These are phyloP conservation scores for Ganoderma lucidum DNA, from an alignment of 1,284 basidiomycete species.

Conservation along the genomic window DNA sequence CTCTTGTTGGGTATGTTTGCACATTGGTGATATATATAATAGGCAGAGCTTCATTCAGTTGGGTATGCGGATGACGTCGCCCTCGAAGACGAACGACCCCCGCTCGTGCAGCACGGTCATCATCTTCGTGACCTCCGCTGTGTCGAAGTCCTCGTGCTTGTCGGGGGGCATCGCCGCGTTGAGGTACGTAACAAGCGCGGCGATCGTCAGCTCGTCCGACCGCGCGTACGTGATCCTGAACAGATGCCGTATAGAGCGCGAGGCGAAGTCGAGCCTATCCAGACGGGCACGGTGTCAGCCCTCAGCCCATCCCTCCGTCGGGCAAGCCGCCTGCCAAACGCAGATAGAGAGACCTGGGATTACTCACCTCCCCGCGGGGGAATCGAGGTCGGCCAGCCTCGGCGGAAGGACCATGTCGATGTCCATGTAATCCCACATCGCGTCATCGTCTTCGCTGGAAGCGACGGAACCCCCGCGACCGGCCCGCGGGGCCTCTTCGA, in stretches of 20 bases:
- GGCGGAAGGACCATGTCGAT: constrained; percentile 28
- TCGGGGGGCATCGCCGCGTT: constrained; percentile 78
- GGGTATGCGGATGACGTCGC: constrained; percentile 58
- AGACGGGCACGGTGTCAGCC: constrained; percentile 6
- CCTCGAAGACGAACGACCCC: constrained; percentile 62
- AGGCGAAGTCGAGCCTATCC: constrained; percentile 63
- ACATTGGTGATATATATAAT: neutral
- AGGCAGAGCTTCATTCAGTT: constrained; percentile 10
- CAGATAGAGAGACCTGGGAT: neutral
- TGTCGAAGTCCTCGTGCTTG: constrained; percentile 83
- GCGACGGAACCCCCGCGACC: constrained; percentile 28
- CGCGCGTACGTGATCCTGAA: constrained; percentile 70
- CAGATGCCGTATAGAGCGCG: constrained; percentile 63
- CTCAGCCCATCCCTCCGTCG: constrained; percentile 3
- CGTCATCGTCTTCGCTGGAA: constrained; percentile 37
- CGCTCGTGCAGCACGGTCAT: constrained; percentile 61
- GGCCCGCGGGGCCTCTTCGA: constrained; percentile 32
- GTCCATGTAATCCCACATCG: constrained; percentile 37
- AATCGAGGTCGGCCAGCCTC: constrained; percentile 62
- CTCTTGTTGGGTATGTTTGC: neutral
- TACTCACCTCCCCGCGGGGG: constrained; percentile 59
- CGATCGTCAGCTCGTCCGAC: constrained; percentile 71
- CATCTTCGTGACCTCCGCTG: constrained; percentile 68
- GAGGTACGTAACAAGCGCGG: constrained; percentile 69
- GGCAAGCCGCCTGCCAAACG: neutral